These are phyloP conservation scores for Solanum sitiens DNA, from an alignment of 257 asterid genomes.

Conservation along the genomic window DNA sequence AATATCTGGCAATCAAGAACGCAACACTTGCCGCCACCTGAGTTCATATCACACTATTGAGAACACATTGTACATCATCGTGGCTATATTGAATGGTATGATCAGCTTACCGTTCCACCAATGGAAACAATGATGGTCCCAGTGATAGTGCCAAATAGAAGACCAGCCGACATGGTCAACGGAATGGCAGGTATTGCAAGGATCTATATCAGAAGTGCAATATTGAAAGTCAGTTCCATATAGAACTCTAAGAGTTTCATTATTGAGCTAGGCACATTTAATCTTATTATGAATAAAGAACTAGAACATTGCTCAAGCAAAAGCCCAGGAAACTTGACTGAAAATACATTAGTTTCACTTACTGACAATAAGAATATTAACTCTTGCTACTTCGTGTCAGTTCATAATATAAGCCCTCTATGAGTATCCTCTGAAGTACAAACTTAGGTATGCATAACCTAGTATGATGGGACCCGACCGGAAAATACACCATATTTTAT, in stretches of 20 bases:
- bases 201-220: slow-evolving; percentile 33
- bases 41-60: not conserved
- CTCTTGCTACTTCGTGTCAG: not conserved
- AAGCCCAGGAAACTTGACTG: not conserved
- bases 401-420: not conserved
- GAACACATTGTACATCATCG: not conserved
- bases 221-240: not conserved
- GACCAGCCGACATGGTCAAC: slow-evolving; percentile 96
- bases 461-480: not conserved
- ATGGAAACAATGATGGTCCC: slow-evolving; percentile 89
- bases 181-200: slow-evolving; percentile 98
- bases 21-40: slow-evolving; percentile 94
- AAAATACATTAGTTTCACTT: not conserved
- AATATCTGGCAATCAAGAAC: slow-evolving; percentile 92
- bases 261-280: not conserved
- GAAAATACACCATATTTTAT: not conserved
- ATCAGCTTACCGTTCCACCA: slow-evolving; percentile 76
- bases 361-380: not conserved
- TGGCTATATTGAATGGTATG: not conserved
- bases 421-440: not conserved
- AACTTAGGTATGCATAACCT: not conserved
- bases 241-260: not conserved
- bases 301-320: not conserved
- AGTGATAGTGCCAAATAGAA: slow-evolving; percentile 70
- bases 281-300: not conserved